phyloP scores from a whole-genome alignment of 1,284 basidiomycete species.

The Heterobasidion occidentale region DNA sequence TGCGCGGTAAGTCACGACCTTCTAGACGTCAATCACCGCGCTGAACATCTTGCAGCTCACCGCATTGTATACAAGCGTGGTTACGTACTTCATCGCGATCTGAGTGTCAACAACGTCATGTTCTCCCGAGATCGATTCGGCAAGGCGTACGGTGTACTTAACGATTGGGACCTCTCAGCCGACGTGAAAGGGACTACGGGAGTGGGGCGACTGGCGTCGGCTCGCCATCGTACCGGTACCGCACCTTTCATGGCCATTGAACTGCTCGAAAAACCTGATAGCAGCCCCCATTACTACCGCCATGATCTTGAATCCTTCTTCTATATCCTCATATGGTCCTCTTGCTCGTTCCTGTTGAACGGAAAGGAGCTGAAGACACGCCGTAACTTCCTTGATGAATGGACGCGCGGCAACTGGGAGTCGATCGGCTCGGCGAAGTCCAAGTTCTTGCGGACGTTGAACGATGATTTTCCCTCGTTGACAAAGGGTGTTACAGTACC shows the following conservation, averaged over 20 bases:
- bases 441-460: background rate
- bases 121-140: background rate
- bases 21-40: background rate
- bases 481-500: background rate
- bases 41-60: background rate
- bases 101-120: background rate
- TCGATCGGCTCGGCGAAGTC: background rate
- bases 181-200: too few species aligned
- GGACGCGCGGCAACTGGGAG: background rate
- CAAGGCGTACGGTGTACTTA: background rate
- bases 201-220: background rate
- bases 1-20: background rate
- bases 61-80: background rate
- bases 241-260: too few species aligned
- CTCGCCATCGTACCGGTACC: background rate
- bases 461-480: background rate
- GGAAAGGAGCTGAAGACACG: background rate
- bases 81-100: background rate
- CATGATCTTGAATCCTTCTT: conserved; percentile 1
- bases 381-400: background rate
- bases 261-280: background rate
- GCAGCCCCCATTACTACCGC: background rate
- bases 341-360: background rate
- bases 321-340: background rate
- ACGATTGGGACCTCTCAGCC: background rate